Percentiles rank a stretch among this genome's conserved stretches.
Conservation (phyloP, 768 basidiomycete genomes). For the Lactarius sp. region DNA sequence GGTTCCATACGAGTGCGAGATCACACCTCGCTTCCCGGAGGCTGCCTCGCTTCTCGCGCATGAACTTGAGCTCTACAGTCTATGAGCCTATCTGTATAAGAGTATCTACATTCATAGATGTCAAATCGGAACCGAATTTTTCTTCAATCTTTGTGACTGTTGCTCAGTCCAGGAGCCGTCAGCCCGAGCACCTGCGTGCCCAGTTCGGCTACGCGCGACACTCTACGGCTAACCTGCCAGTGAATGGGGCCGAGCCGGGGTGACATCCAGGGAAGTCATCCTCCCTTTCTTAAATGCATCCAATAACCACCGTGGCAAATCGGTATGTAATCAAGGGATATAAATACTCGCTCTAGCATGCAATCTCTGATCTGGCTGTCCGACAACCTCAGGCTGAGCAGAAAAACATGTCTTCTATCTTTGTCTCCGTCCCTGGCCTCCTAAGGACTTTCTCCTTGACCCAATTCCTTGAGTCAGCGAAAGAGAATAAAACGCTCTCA, state of each 20-base stretch:
- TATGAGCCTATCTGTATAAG: not conserved
- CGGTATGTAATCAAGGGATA: not conserved
- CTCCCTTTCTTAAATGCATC: too few species aligned
- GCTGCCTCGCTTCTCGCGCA: constrained; percentile 5
- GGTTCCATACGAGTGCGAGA: constrained; percentile 18
- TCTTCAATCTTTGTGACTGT: too few species aligned
- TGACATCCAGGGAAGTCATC: too few species aligned
- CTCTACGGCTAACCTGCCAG: too few species aligned
- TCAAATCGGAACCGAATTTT: not conserved
- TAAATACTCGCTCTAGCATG: not conserved
- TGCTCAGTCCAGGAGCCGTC: too few species aligned
- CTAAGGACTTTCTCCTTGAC: not conserved
- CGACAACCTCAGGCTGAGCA: not conserved
- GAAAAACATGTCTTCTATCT: constrained; percentile 1
- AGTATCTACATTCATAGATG: not conserved
- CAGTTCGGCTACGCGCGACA: too few species aligned
- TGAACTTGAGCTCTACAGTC: constrained; percentile 17
- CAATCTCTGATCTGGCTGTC: not conserved
- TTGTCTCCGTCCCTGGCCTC: not conserved
- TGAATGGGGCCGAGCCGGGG: too few species aligned
- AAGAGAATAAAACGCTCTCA: constrained; percentile 15
- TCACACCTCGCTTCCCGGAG: constrained; percentile 21
- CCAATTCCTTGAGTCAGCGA: not conserved
- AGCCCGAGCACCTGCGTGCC: too few species aligned
- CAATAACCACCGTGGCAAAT: too few species aligned